These are phyloP conservation scores for Ogataea glucozyma DNA, from an alignment of 805 yeast species.

Conservation along the genomic window DNA sequence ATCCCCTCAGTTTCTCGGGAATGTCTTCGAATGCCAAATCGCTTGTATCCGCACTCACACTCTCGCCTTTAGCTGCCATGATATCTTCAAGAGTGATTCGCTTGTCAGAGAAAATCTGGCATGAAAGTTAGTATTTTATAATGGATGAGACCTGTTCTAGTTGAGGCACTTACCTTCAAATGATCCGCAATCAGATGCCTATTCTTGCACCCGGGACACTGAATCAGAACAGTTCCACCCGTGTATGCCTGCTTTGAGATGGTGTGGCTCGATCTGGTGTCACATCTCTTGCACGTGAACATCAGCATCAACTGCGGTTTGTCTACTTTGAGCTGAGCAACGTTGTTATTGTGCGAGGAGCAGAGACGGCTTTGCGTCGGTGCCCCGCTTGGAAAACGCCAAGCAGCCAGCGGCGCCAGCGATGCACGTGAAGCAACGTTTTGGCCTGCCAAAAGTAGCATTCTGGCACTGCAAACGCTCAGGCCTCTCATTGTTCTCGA, in stretches of 20 bases:
- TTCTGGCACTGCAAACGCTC: background rate
- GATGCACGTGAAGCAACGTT: background rate
- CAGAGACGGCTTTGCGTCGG: background rate
- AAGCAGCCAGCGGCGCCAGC: background rate
- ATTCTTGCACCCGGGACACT: slow-evolving; percentile 88
- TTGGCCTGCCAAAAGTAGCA: background rate
- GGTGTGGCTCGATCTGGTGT: slow-evolving; percentile 81
- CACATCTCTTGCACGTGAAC: slow-evolving; percentile 89
- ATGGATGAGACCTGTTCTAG: slow-evolving; percentile 6
- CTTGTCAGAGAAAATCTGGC: slow-evolving; percentile 73
- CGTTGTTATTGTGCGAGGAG: slow-evolving; percentile 2
- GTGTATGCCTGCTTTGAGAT: slow-evolving; percentile 91
- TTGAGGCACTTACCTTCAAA: slow-evolving; percentile 45
- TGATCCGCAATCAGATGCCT: slow-evolving; percentile 93
- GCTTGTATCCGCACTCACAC: slow-evolving; percentile 59
- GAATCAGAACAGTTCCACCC: slow-evolving; percentile 81
- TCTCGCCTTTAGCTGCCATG: slow-evolving; percentile 72
- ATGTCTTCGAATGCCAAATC: slow-evolving; percentile 72
- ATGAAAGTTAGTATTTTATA: slow-evolving; percentile 22
- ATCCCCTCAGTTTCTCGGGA: slow-evolving; percentile 51
- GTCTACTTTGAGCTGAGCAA: slow-evolving; percentile 51
- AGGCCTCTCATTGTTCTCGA: background rate
- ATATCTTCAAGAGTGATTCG: slow-evolving; percentile 79
- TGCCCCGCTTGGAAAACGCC: background rate
- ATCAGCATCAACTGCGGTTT: slow-evolving; percentile 84